Conservation (phyloP, 2,329 filamentous ascomycete genomes). For the Trematosphaeria pertusa region DNA sequence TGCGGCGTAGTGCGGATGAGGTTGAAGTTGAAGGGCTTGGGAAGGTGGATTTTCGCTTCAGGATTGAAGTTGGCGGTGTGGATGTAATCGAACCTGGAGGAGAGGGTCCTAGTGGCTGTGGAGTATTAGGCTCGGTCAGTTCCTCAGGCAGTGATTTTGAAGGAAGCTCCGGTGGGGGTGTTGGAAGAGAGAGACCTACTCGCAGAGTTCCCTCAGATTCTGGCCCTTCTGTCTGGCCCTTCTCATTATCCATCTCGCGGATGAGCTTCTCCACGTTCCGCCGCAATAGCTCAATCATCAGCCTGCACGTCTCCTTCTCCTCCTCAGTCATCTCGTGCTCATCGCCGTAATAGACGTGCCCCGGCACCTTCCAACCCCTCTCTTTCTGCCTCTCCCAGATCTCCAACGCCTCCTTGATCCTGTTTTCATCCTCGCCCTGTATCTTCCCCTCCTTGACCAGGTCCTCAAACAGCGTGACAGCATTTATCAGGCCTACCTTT, state of each 20-base stretch:
- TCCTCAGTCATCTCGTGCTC: slow-evolving; percentile 13
- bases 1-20: slow-evolving; percentile 1
- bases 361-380: slow-evolving; percentile 15
- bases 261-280: slow-evolving; percentile 2
- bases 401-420: slow-evolving; percentile 10
- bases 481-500: slow-evolving; percentile 16
- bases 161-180: not conserved
- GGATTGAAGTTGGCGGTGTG: slow-evolving; percentile 6
- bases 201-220: not conserved
- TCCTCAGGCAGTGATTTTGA: not conserved
- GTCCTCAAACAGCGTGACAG: slow-evolving; percentile 9
- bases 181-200: not conserved
- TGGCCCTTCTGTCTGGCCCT: not conserved
- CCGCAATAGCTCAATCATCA: slow-evolving; percentile 12
- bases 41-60: slow-evolving; percentile 13
- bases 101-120: not conserved
- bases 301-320: slow-evolving; percentile 10
- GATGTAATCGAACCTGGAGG: not conserved
- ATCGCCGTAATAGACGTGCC: slow-evolving; percentile 11
- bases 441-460: slow-evolving; percentile 2
- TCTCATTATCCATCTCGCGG: not conserved
- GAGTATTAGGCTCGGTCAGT: not conserved
- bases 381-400: slow-evolving; percentile 16
- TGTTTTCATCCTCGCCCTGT: slow-evolving; percentile 2
- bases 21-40: not conserved